These are phyloP conservation scores for Pyricularia pennisetigena DNA, from an alignment of 2,329 filamentous ascomycete genomes.

Conservation along the genomic window DNA sequence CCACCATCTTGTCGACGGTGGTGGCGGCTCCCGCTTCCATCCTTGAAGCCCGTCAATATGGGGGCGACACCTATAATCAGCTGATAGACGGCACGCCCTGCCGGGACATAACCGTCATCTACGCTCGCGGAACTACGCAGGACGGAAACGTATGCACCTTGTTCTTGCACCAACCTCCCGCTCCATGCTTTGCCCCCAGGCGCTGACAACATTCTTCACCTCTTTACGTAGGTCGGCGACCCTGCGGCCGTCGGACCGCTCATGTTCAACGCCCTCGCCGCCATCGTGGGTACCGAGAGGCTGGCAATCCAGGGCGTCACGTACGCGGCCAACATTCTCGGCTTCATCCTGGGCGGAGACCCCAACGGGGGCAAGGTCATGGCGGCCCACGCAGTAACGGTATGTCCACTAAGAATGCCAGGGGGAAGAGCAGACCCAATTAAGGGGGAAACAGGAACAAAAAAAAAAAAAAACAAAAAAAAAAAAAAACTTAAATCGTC, in stretches of 20 bases:
- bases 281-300: neutral
- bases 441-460: neutral
- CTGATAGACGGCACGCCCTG: neutral
- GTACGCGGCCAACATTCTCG: neutral
- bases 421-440: no score
- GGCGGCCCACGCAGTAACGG: slow-evolving; percentile 13
- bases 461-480: neutral
- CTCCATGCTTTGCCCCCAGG: neutral
- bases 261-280: neutral
- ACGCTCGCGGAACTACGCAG: slow-evolving; percentile 1
- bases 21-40: neutral
- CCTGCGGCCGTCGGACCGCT: neutral
- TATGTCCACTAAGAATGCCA: neutral
- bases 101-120: slow-evolving; percentile 2
- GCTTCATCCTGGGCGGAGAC: slow-evolving; percentile 1
- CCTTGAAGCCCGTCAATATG: neutral
- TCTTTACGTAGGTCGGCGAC: neutral
- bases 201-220: neutral
- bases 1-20: neutral
- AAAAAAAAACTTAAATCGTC: neutral
- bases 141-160: neutral
- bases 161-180: no score
- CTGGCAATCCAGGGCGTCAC: slow-evolving; percentile 1
- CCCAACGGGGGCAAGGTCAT: slow-evolving; percentile 7
- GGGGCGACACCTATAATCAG: neutral